phyloP scores from a whole-genome alignment of 208 protist species.

The Crithidia sp. region DNA sequence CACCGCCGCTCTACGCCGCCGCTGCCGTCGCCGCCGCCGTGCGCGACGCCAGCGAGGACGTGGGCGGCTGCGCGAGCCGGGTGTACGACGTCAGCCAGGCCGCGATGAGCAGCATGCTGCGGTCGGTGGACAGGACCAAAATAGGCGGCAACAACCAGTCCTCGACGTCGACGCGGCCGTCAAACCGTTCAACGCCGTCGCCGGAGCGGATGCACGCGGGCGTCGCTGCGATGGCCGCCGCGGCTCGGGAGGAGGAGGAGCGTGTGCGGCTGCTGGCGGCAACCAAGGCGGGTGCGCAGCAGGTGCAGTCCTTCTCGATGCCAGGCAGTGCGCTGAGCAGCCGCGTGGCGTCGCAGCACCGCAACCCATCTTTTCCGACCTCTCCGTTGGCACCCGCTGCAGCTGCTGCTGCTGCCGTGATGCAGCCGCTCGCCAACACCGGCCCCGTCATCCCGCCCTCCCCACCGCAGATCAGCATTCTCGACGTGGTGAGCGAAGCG shows the following conservation, averaged over 20 bases:
- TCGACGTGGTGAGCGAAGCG: constrained; percentile 12
- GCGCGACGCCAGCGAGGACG: background rate
- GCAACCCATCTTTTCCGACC: background rate
- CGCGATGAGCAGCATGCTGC: background rate
- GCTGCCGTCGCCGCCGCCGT: background rate
- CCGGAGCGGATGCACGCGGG: background rate
- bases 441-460: background rate
- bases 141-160: background rate
- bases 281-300: background rate
- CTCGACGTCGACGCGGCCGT: background rate
- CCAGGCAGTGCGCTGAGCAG: background rate
- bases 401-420: background rate
- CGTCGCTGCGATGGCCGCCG: background rate
- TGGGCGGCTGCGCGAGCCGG: background rate
- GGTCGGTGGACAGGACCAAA: background rate
- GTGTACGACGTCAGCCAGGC: background rate
- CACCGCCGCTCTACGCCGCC: constrained; percentile 11
- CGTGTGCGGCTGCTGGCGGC: background rate
- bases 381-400: background rate
- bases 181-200: background rate
- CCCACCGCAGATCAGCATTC: constrained; percentile 5
- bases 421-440: background rate
- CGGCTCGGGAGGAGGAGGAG: background rate
- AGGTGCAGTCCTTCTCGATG: background rate
- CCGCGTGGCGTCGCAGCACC: background rate